Evolutionary conservation across 192 early-diverging fungal genomes (phyloP).

Genomic region (Coemansia umbellata): DNA sequence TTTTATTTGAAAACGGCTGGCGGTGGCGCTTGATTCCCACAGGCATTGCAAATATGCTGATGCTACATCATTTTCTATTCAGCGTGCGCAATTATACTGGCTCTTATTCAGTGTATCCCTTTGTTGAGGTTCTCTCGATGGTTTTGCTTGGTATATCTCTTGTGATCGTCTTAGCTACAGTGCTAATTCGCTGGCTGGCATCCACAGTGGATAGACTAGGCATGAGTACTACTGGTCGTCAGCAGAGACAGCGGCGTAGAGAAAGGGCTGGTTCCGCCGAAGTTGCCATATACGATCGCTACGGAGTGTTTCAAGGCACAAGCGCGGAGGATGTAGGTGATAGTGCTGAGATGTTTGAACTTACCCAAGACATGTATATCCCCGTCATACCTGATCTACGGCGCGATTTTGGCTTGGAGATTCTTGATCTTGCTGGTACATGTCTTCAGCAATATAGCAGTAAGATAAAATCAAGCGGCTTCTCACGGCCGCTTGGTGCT

Average conservation of each 20-base stretch:
- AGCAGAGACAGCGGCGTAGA: background rate
- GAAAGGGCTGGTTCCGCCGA: background rate
- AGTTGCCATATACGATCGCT: conserved; percentile 28
- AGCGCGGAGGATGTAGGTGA: conserved; percentile 9
- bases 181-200: conserved; percentile 29
- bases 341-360: conserved; percentile 21
- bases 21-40: conserved; percentile 48
- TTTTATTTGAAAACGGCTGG: conserved; percentile 35
- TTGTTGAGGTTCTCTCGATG: conserved; percentile 46
- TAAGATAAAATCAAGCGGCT: conserved; percentile 28
- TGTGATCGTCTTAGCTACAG: conserved; percentile 34
- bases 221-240: conserved; percentile 1
- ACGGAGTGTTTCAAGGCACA: conserved; percentile 33
- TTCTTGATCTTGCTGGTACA: conserved; percentile 44
- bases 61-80: conserved; percentile 39
- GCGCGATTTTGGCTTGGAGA: conserved; percentile 43
- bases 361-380: conserved; percentile 9
- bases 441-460: conserved; percentile 48
- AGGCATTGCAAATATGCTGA: conserved; percentile 15
- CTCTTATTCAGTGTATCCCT: conserved; percentile 28
- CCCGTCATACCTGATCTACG: conserved; percentile 34
- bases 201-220: conserved; percentile 23
- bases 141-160: conserved; percentile 18
- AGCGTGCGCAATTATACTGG: conserved; percentile 22
- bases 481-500: conserved; percentile 22